Evolutionary conservation across 163 green algal species (phyloP).

Genomic region (Smithsoniella earleae): DNA sequence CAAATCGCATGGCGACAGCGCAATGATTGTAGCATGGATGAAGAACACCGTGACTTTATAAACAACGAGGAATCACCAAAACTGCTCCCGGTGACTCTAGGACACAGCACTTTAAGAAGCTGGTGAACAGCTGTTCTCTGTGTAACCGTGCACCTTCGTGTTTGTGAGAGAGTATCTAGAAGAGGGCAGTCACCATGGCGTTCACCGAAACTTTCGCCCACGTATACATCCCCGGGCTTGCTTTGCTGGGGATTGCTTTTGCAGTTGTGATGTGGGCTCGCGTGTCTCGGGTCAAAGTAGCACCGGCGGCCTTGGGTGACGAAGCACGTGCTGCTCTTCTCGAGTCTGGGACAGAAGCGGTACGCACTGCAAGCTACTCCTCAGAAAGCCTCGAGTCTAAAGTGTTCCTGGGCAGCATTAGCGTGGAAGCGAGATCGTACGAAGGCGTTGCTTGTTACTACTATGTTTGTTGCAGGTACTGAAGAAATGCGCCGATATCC

Average conservation of each 20-base stretch:
- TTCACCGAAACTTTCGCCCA: slow-evolving; percentile 16
- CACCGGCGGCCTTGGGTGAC: slow-evolving; percentile 37
- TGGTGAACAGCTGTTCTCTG: too few species aligned
- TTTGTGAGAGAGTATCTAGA: too few species aligned
- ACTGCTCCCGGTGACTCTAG: too few species aligned
- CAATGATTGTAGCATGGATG: too few species aligned
- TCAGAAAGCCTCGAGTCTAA: not conserved
- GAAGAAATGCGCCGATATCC: slow-evolving; percentile 75
- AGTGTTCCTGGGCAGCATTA: not conserved
- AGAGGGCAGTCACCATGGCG: slow-evolving; percentile 31
- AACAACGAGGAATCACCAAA: too few species aligned
- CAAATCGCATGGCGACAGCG: too few species aligned
- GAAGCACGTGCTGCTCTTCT: slow-evolving; percentile 70
- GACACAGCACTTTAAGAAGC: too few species aligned
- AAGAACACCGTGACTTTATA: too few species aligned
- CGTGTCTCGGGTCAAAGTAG: slow-evolving; percentile 54
- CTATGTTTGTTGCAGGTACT: slow-evolving; percentile 55
- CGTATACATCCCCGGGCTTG: slow-evolving; percentile 46
- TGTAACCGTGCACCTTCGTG: too few species aligned
- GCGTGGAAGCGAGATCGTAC: not conserved
- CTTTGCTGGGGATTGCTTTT: slow-evolving; percentile 62
- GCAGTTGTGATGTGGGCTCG: slow-evolving; percentile 63
- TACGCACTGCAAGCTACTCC: slow-evolving; percentile 31
- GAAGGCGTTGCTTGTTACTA: not conserved
- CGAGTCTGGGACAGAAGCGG: slow-evolving; percentile 71